A percentile compares a stretch with the other conserved stretches of the same genome.
Evolutionary conservation across 768 basidiomycete genomes (phyloP).

Genomic region (Nidula microcarpa): DNA sequence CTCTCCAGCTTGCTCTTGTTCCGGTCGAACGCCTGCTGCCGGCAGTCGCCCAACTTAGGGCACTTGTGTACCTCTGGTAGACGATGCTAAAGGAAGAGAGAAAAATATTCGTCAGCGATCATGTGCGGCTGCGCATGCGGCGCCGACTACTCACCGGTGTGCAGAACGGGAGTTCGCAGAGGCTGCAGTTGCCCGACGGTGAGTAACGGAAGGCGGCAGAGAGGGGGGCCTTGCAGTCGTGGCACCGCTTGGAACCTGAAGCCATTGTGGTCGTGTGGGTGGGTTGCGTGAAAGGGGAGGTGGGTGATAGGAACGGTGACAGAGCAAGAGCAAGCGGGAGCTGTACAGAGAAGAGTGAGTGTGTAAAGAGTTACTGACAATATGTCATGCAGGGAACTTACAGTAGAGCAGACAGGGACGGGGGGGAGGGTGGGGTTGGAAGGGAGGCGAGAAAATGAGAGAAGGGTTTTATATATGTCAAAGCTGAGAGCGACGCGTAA

Average conservation of each 20-base stretch:
- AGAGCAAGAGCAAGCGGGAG: neutral
- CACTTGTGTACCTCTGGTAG: constrained; percentile 88
- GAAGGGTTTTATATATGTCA: neutral
- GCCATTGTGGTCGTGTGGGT: constrained; percentile 64
- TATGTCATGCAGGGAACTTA: neutral
- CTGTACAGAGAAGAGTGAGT: neutral
- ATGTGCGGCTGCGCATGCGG: too few relatives aligned
- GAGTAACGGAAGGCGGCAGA: constrained; percentile 63
- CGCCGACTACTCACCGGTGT: constrained; percentile 50
- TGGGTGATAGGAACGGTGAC: constrained; percentile 5
- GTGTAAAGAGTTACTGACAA: constrained; percentile 2
- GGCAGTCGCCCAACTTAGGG: constrained; percentile 78
- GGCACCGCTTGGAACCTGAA: constrained; percentile 64
- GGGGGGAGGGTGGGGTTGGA: neutral
- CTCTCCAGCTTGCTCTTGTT: constrained; percentile 88
- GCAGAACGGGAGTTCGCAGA: constrained; percentile 78
- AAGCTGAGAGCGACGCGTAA: constrained; percentile 7
- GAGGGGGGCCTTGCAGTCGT: constrained; percentile 53
- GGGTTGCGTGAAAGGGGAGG: neutral
- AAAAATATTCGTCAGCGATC: neutral
- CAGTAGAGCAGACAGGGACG: neutral
- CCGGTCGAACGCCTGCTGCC: constrained; percentile 82
- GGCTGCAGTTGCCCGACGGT: constrained; percentile 82
- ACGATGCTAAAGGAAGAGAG: constrained; percentile 58
- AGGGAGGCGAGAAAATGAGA: neutral